Conservation (phyloP, 2,329 filamentous ascomycete genomes). For the Aureobasidium musti region DNA sequence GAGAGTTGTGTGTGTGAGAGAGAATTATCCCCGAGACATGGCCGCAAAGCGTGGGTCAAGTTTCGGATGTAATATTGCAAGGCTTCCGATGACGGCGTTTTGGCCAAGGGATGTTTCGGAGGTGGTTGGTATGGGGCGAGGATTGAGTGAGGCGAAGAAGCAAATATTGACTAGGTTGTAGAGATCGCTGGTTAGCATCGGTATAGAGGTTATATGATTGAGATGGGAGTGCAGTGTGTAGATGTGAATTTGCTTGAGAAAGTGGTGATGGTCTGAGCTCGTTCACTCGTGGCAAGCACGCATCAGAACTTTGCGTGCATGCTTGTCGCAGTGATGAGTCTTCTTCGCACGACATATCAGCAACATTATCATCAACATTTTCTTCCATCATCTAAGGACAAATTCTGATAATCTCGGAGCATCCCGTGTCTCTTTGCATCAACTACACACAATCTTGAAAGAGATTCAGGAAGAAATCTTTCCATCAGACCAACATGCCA, state of each 20-base stretch:
- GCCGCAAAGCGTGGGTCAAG: background rate
- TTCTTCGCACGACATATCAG: background rate
- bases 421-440: background rate
- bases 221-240: background rate
- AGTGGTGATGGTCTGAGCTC: background rate
- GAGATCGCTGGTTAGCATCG: background rate
- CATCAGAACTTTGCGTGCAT: slow-evolving; percentile 2
- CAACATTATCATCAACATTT: background rate
- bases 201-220: background rate
- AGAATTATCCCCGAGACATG: slow-evolving; percentile 20
- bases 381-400: background rate
- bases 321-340: background rate
- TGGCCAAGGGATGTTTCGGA: background rate
- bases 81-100: slow-evolving; percentile 1
- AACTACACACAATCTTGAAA: background rate
- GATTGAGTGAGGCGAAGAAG: background rate
- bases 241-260: background rate
- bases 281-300: background rate
- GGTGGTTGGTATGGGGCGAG: background rate
- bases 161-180: background rate
- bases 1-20: no score
- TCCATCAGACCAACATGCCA: slow-evolving; percentile 1
- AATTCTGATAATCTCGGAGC: background rate
- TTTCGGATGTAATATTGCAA: background rate
- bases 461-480: background rate